Percentiles rank a stretch among this genome's conserved stretches.
Conservation (phyloP, 2,329 filamentous ascomycete genomes). For the Aureobasidium musti region DNA sequence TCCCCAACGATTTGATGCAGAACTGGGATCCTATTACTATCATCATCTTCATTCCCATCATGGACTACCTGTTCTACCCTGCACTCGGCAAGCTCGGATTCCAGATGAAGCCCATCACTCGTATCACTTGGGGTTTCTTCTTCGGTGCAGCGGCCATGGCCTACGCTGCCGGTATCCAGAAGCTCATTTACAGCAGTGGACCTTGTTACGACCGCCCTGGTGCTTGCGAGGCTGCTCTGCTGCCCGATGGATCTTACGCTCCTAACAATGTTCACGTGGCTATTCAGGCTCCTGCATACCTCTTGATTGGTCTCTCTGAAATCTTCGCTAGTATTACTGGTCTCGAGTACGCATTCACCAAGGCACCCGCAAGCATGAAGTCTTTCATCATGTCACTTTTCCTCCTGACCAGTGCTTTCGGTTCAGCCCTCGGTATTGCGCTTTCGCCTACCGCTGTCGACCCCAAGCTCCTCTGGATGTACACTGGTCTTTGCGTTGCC, state of each 20-base stretch:
- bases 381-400: conserved; percentile 58
- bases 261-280: conserved; percentile 51
- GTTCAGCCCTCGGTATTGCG: conserved; percentile 62
- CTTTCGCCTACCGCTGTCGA: conserved; percentile 63
- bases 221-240: conserved; percentile 43
- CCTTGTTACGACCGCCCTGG: conserved; percentile 55
- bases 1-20: conserved; percentile 53
- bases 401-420: conserved; percentile 61
- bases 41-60: conserved; percentile 51
- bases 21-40: conserved; percentile 52
- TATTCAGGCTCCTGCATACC: conserved; percentile 50
- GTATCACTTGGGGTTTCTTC: conserved; percentile 56
- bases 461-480: conserved; percentile 66
- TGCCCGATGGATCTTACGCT: conserved; percentile 38
- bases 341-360: conserved; percentile 52
- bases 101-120: conserved; percentile 53
- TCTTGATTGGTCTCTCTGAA: conserved; percentile 50
- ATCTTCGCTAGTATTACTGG: conserved; percentile 53
- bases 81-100: conserved; percentile 47
- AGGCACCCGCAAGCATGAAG: conserved; percentile 52
- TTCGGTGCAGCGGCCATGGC: conserved; percentile 56
- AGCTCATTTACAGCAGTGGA: conserved; percentile 56
- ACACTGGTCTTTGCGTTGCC: conserved; percentile 37
- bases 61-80: conserved; percentile 51
- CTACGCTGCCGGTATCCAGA: conserved; percentile 60